A percentile compares a stretch with the other conserved stretches of the same genome.
These are phyloP conservation scores for Pseudogymnoascus sp. DNA, from an alignment of 2,329 filamentous ascomycete genomes.

Conservation along the genomic window DNA sequence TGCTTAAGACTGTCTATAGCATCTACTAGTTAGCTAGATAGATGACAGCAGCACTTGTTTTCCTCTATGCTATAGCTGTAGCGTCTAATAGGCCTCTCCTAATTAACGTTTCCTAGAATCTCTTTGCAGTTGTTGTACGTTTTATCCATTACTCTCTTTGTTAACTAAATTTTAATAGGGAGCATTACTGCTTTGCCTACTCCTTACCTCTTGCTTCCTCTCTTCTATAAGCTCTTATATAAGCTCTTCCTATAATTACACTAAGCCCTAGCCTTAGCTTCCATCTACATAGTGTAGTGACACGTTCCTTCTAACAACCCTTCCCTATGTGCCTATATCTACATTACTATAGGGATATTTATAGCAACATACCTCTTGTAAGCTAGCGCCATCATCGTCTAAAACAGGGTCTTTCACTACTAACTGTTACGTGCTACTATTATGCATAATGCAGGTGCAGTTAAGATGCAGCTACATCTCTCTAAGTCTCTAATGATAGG, in stretches of 20 bases:
- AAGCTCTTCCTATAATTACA: not conserved
- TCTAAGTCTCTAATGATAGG: slow-evolving; percentile 15
- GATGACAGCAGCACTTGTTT: slow-evolving; percentile 16
- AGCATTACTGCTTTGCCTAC: not conserved
- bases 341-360: slow-evolving; percentile 13
- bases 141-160: not conserved
- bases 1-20: slow-evolving; percentile 14
- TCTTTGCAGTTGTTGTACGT: slow-evolving; percentile 10
- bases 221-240: slow-evolving; percentile 15
- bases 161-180: not conserved
- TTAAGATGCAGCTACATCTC: slow-evolving; percentile 13
- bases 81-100: slow-evolving; percentile 1
- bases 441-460: slow-evolving; percentile 5
- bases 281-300: too few species aligned
- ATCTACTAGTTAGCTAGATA: slow-evolving; percentile 18
- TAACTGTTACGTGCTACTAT: slow-evolving; percentile 2
- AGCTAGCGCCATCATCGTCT: slow-evolving; percentile 12
- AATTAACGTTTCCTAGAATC: slow-evolving; percentile 12
- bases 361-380: slow-evolving; percentile 10
- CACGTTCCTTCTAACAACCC: slow-evolving; percentile 9
- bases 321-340: slow-evolving; percentile 15
- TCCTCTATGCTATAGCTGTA: slow-evolving; percentile 17
- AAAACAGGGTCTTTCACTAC: slow-evolving; percentile 15
- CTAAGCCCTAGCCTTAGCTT: too few species aligned
- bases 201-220: slow-evolving; percentile 12